Evolutionary conservation across 2,329 filamentous ascomycete species (phyloP).

Genomic region (Cordyceps fumosorosea): DNA sequence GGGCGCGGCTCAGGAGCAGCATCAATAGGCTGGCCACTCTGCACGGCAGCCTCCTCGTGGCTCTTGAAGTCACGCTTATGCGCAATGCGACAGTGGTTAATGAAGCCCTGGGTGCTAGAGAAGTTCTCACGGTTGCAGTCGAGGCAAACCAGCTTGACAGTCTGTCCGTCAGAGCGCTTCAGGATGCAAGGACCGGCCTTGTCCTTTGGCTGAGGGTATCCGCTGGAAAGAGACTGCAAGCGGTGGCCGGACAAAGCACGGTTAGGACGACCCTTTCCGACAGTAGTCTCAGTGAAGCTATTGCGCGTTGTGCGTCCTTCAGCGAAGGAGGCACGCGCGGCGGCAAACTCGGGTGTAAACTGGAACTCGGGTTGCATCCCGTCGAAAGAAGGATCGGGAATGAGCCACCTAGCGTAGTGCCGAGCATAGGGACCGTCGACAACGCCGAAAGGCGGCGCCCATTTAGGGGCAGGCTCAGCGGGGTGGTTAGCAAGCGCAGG

Average conservation of each 20-base stretch:
- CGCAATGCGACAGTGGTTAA: constrained; percentile 96
- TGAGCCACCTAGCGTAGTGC: constrained; percentile 93
- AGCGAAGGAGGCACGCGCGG: constrained; percentile 37
- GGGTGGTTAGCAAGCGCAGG: constrained; percentile 56
- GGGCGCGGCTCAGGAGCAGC: constrained; percentile 16
- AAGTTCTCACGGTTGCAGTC: constrained; percentile 89
- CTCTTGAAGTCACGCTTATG: constrained; percentile 92
- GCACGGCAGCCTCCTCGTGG: constrained; percentile 86
- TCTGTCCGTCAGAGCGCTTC: constrained; percentile 76
- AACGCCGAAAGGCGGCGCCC: constrained; percentile 85
- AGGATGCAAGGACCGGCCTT: constrained; percentile 78
- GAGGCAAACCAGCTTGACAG: constrained; percentile 84
- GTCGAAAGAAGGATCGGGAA: constrained; percentile 83
- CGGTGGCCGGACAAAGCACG: constrained; percentile 52
- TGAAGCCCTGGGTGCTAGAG: constrained; percentile 95
- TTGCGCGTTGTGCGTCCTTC: constrained; percentile 78
- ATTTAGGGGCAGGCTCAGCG: constrained; percentile 62
- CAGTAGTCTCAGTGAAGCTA: constrained; percentile 43
- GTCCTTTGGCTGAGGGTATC: constrained; percentile 68
- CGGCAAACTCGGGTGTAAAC: constrained; percentile 33
- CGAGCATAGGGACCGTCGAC: constrained; percentile 87
- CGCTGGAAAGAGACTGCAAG: constrained; percentile 62
- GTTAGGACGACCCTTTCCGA: constrained; percentile 42
- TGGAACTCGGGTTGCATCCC: constrained; percentile 48
- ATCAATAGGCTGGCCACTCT: constrained; percentile 78